phyloP scores from a whole-genome alignment of 2,329 filamentous ascomycete species.

The Diplodia corticola region DNA sequence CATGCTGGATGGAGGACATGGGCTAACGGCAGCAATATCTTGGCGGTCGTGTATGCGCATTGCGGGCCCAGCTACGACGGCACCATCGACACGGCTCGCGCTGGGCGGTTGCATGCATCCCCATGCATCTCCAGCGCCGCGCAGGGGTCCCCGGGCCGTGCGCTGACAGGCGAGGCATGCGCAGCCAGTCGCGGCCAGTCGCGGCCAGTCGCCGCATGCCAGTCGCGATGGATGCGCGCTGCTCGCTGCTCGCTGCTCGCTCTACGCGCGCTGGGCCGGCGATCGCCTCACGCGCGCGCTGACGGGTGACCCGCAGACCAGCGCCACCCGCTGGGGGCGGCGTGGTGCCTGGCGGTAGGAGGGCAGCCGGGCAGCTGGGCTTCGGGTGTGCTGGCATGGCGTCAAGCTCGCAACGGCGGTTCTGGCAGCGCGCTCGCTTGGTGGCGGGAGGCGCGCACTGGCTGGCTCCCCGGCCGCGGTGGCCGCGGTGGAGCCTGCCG shows the following conservation, averaged over 20 bases:
- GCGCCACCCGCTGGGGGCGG: not conserved
- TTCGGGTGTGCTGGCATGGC: not conserved
- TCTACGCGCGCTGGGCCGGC: not conserved
- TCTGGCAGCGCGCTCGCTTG: not conserved
- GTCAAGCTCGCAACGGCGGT: not conserved
- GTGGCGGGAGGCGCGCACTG: not conserved
- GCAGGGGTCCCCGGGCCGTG: not conserved
- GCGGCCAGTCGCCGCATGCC: not conserved
- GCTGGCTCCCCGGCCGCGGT: not conserved
- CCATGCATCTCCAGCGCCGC: not conserved
- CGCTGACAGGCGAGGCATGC: not conserved
- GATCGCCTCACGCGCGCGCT: not conserved
- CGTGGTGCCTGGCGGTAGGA: not conserved
- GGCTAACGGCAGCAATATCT: conserved; percentile 12
- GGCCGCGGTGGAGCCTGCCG: not conserved
- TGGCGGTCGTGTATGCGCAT: conserved; percentile 16
- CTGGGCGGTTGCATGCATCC: conserved; percentile 8
- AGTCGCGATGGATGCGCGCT: too few species aligned
- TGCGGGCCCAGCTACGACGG: conserved; percentile 15
- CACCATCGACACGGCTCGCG: conserved; percentile 15
- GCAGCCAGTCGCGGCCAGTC: not conserved
- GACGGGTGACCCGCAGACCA: not conserved
- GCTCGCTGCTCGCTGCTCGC: not conserved
- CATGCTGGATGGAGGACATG: not conserved
- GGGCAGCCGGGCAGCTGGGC: too few species aligned